Conservation (phyloP, 2,329 filamentous ascomycete genomes). For the Colletotrichum sp. region DNA sequence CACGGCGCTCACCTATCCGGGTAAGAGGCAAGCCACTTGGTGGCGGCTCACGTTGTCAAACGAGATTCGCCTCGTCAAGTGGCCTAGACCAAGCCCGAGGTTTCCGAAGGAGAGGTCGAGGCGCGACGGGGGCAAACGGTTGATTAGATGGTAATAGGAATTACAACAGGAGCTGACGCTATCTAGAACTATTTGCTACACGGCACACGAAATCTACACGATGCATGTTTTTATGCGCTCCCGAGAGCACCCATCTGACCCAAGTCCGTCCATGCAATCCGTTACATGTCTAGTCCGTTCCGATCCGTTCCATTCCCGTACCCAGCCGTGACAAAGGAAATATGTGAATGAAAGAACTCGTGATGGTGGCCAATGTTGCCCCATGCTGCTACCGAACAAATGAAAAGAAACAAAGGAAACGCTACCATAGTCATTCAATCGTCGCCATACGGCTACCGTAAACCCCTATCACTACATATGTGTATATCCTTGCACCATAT, state of each 20-base stretch:
- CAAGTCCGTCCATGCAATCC: constrained; percentile 12
- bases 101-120: not conserved
- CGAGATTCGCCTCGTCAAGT: not conserved
- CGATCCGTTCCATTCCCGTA: not conserved
- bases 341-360: not conserved
- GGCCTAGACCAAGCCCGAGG: not conserved
- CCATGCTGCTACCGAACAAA: not conserved
- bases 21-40: not conserved
- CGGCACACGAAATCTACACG: constrained; percentile 13
- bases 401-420: constrained; percentile 4
- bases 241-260: constrained; percentile 6
- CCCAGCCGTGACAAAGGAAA: constrained; percentile 3
- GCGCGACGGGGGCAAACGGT: not conserved
- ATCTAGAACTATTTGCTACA: constrained; percentile 5
- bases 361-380: not conserved
- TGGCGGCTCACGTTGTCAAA: not conserved
- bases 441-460: not conserved
- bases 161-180: not conserved
- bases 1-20: not conserved
- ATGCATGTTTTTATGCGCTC: constrained; percentile 15
- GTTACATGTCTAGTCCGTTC: constrained; percentile 11
- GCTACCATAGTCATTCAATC: not conserved
- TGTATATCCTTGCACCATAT: not conserved
- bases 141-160: not conserved
- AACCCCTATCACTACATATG: not conserved